These are phyloP conservation scores for Parsonsia alboflavescens DNA, from an alignment of 257 asterid species.

Conservation along the genomic window DNA sequence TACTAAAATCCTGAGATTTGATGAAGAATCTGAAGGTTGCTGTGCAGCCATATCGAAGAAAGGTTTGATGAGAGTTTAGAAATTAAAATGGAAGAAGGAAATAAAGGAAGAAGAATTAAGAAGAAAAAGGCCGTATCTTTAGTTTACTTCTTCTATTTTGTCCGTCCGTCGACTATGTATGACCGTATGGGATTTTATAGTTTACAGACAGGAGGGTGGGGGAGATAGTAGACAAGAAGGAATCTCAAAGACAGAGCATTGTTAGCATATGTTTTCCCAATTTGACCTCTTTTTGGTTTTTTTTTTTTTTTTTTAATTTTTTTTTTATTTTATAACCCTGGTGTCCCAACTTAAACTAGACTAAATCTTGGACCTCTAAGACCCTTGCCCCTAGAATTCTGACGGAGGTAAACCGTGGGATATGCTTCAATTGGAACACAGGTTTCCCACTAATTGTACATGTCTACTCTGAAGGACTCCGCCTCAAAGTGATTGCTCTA, in stretches of 20 bases:
- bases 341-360: no score
- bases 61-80: background rate
- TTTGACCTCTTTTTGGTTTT: background rate
- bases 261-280: background rate
- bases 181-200: background rate
- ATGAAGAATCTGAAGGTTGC: slow-evolving; percentile 30
- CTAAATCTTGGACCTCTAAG: no score
- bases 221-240: background rate
- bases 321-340: no score
- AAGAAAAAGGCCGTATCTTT: background rate
- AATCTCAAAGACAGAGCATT: background rate
- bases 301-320: no score
- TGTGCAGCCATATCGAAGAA: slow-evolving; percentile 32
- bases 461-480: no score
- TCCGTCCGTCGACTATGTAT: background rate
- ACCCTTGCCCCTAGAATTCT: no score
- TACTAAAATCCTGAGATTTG: slow-evolving; percentile 57
- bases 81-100: background rate
- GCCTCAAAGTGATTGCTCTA: no score
- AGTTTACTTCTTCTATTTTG: background rate
- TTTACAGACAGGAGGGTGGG: background rate
- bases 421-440: no score
- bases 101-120: background rate
- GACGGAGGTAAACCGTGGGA: no score
- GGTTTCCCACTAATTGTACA: no score